phyloP scores from a whole-genome alignment of 2,329 filamentous ascomycete species.

The Mariannaea sp. region DNA sequence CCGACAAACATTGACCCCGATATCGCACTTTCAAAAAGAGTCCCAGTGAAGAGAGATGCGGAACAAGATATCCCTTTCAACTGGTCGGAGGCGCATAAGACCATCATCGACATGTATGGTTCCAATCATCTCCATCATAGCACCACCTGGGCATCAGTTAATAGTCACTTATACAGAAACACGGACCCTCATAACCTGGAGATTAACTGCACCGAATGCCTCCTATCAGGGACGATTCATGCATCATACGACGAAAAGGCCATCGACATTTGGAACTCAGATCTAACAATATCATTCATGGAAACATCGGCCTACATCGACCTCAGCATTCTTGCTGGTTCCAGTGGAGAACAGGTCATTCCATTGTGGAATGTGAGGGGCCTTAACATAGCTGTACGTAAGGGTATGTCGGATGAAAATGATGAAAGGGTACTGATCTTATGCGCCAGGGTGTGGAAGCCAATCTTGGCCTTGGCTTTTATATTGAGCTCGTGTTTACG shows the following conservation, averaged over 20 bases:
- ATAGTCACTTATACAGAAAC: too few species aligned
- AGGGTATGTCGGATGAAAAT: not conserved
- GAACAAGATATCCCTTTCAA: too few species aligned
- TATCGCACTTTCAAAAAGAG: too few species aligned
- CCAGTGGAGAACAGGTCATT: not conserved
- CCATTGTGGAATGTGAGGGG: slow-evolving; percentile 1
- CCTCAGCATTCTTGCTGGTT: not conserved
- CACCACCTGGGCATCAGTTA: too few species aligned
- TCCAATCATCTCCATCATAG: too few species aligned
- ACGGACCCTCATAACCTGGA: not conserved
- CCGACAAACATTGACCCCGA: too few species aligned
- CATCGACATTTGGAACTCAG: not conserved
- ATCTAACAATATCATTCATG: slow-evolving; percentile 2
- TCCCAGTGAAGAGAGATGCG: too few species aligned
- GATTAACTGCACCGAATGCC: slow-evolving; percentile 6
- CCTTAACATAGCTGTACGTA: slow-evolving; percentile 1
- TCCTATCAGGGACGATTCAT: not conserved
- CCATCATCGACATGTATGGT: too few species aligned
- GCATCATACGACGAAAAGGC: not conserved
- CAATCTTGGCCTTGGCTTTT: slow-evolving; percentile 3
- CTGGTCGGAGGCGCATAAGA: too few species aligned
- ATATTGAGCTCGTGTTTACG: slow-evolving; percentile 6
- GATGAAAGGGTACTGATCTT: not conserved
- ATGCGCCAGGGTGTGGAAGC: not conserved
- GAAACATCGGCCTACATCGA: not conserved